These are phyloP conservation scores for Naganishia antarctica DNA, from an alignment of 768 basidiomycete genomes.

Conservation along the genomic window DNA sequence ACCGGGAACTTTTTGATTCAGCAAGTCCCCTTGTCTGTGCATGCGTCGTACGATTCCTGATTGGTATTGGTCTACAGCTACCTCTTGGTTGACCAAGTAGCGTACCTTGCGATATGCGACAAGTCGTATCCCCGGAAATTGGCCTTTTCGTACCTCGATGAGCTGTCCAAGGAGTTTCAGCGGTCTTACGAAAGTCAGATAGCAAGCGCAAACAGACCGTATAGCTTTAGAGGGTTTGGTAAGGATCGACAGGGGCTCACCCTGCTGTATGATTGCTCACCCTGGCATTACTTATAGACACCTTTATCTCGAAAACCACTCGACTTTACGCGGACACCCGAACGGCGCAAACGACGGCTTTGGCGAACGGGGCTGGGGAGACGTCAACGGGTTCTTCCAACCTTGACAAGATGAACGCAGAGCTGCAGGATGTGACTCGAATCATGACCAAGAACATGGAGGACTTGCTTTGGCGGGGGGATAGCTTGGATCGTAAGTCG, in stretches of 20 bases:
- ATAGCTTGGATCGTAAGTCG: constrained; percentile 82
- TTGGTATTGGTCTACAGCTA: constrained; percentile 60
- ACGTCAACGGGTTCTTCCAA: constrained; percentile 64
- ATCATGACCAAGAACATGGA: constrained; percentile 99
- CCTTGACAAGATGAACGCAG: constrained; percentile 85
- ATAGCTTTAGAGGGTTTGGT: constrained; percentile 98
- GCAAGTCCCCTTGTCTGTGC: constrained; percentile 55
- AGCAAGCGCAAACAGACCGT: constrained; percentile 87
- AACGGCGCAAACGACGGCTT: constrained; percentile 59
- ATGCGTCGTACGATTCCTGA: not conserved
- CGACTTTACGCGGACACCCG: constrained; percentile 91
- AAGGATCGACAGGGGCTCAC: too few species aligned
- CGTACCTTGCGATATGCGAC: constrained; percentile 91
- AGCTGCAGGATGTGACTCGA: constrained; percentile 92
- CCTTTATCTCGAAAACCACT: constrained; percentile 97
- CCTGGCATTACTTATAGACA: constrained; percentile 71
- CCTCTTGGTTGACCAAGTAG: constrained; percentile 87
- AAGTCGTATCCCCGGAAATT: constrained; percentile 95
- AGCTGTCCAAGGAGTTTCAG: constrained; percentile 92
- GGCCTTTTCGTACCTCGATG: constrained; percentile 94
- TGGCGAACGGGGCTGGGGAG: constrained; percentile 58
- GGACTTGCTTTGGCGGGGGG: constrained; percentile 94
- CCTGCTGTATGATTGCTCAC: too few species aligned
- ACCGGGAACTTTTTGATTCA: constrained; percentile 92
- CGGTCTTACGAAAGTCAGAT: constrained; percentile 89